These are phyloP conservation scores for Claviceps sp. DNA, from an alignment of 2,329 filamentous ascomycete genomes.

Conservation along the genomic window DNA sequence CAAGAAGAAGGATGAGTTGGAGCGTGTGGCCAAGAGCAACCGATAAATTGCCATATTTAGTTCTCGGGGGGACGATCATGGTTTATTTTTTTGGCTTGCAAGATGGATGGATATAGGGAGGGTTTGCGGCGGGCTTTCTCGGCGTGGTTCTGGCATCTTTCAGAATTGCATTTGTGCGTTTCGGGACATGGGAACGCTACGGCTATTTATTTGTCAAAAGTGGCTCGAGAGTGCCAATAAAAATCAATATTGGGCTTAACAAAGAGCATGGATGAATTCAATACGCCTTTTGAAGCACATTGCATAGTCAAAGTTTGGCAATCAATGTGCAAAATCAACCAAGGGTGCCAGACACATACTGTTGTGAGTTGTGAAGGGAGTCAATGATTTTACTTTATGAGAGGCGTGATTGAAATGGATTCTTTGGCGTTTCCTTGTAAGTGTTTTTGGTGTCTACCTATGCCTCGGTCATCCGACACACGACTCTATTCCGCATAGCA, in stretches of 20 bases:
- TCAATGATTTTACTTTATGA: too few relatives aligned
- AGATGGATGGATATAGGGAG: constrained; percentile 7
- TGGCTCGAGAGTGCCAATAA: constrained; percentile 28
- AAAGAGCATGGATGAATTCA: constrained; percentile 23
- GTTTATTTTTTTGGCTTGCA: not conserved
- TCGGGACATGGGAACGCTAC: constrained; percentile 29
- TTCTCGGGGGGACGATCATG: constrained; percentile 1
- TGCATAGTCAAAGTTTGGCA: not conserved
- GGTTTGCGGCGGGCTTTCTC: constrained; percentile 26
- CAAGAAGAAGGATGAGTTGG: constrained; percentile 99
- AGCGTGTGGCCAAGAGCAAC: constrained; percentile 99
- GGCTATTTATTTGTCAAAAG: constrained; percentile 27
- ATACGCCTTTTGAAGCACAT: constrained; percentile 1
- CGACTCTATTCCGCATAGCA: too few relatives aligned
- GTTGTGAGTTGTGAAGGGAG: too few relatives aligned
- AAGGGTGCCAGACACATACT: too few relatives aligned
- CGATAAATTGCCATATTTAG: constrained; percentile 56
- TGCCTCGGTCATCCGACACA: not conserved
- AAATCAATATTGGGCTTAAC: constrained; percentile 25
- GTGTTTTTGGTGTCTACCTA: not conserved
- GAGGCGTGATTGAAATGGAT: not conserved
- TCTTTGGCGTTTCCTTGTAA: not conserved
- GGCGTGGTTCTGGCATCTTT: constrained; percentile 33
- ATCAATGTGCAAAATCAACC: too few relatives aligned
- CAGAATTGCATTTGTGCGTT: constrained; percentile 34